These are phyloP conservation scores for Yamagishiella unicocca DNA, from an alignment of 139 green algal species.

Conservation along the genomic window DNA sequence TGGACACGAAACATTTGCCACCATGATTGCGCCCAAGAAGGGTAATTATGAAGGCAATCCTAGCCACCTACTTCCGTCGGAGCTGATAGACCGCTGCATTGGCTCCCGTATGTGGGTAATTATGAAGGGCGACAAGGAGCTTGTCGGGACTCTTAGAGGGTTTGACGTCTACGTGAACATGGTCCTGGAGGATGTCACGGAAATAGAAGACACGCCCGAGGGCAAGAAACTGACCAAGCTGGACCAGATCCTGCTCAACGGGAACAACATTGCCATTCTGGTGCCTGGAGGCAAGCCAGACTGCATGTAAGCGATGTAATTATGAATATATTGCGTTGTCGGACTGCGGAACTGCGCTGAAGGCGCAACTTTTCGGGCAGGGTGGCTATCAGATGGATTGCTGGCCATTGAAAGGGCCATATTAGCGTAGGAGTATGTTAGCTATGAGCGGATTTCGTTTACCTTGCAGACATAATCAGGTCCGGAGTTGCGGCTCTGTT, in stretches of 20 bases:
- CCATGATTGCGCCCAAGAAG: slow-evolving; percentile 58
- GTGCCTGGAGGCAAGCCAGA: slow-evolving; percentile 90
- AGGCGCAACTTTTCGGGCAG: too few species aligned
- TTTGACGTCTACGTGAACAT: slow-evolving; percentile 99
- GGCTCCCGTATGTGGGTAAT: slow-evolving; percentile 96
- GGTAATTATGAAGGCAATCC: slow-evolving; percentile 77
- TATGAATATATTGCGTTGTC: too few species aligned
- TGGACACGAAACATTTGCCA: background rate
- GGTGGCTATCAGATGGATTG: too few species aligned
- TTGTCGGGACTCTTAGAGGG: slow-evolving; percentile 91
- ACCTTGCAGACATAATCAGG: too few species aligned
- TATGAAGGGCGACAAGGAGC: slow-evolving; percentile 95
- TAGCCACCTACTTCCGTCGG: slow-evolving; percentile 88
- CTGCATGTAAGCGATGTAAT: slow-evolving; percentile 35
- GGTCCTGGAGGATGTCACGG: slow-evolving; percentile 98
- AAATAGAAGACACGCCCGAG: slow-evolving; percentile 92
- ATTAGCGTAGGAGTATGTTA: too few species aligned
- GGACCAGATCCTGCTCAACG: slow-evolving; percentile 98
- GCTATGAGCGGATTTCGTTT: too few species aligned
- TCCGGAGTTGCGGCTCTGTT: too few species aligned
- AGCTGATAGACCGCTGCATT: slow-evolving; percentile 97
- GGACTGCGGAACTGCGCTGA: too few species aligned
- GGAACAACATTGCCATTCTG: slow-evolving; percentile 97
- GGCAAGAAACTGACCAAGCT: slow-evolving; percentile 85
- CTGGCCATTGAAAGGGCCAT: too few species aligned